phyloP scores from a whole-genome alignment of 345 rosid genomes.

The Carallia pectinifolia region DNA sequence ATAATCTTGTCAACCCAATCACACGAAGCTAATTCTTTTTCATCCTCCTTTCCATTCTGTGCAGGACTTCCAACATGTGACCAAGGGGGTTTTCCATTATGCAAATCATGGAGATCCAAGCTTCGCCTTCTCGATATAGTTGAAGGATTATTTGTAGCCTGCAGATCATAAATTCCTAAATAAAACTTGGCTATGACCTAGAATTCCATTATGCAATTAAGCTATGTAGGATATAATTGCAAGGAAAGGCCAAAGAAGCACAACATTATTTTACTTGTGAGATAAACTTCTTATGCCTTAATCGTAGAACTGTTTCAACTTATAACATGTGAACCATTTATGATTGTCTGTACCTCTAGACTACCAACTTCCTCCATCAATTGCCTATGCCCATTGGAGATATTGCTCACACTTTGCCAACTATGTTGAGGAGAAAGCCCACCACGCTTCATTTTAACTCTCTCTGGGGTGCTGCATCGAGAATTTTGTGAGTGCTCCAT shows the following conservation, averaged over 20 bases:
- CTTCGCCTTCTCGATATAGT: slow-evolving; percentile 20
- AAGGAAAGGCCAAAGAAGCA: too few relatives aligned
- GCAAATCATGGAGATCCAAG: slow-evolving; percentile 28
- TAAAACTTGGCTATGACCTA: neutral
- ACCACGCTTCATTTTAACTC: slow-evolving; percentile 11
- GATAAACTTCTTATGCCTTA: too few relatives aligned
- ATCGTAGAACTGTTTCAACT: too few relatives aligned
- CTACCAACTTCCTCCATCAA: slow-evolving; percentile 4
- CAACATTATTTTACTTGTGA: too few relatives aligned
- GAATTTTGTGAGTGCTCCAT: slow-evolving; percentile 21
- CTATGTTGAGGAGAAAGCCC: slow-evolving; percentile 18
- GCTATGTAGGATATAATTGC: too few relatives aligned
- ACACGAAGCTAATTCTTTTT: slow-evolving; percentile 18
- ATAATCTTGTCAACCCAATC: slow-evolving; percentile 36
- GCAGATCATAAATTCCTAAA: neutral
- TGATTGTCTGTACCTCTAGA: slow-evolving; percentile 8
- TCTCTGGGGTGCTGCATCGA: slow-evolving; percentile 33
- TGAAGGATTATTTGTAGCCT: slow-evolving; percentile 14
- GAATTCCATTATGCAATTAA: neutral
- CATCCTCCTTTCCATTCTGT: slow-evolving; percentile 29
- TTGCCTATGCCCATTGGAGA: slow-evolving; percentile 9
- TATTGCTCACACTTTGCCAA: slow-evolving; percentile 19
- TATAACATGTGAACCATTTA: neutral
- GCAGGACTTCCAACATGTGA: slow-evolving; percentile 2
- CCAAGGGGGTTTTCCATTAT: slow-evolving; percentile 20